Evolutionary conservation across 352 stramenopile genomes (phyloP), one percentile per base, ranked within the genome.

Genomic region (Pythium insidiosum): DNA sequence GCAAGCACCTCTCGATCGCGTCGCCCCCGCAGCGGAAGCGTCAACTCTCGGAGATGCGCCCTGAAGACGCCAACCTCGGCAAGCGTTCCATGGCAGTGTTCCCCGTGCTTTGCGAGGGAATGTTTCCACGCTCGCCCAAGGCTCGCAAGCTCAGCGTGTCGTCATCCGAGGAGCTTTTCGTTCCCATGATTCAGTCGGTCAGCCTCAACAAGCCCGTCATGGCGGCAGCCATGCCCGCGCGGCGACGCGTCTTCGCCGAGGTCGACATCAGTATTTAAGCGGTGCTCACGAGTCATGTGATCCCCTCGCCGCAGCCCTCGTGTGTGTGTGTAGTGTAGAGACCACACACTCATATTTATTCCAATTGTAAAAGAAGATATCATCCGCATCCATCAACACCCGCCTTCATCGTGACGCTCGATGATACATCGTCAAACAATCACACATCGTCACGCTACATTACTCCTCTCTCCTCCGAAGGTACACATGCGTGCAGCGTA

Each of bases 221-320:
- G 15, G 50, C 56, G 29, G 54, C 61, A 9, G 49, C 68, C 3
- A 56, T 86, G 40, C 50, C 75, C 16, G 72, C 68, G 1, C 52
- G 78, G 11, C 65, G 74, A 18, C 63, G 78, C 28, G 78, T 90
- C 24, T 90, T 88, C 43, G 75, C 78, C 6, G 75, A 90, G 39
- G 78, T 90, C 36, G 73, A 90, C 51, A 84, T 90, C 19, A 31
- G 29, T 48, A 40, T 38, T 48, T 31, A 39, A 47, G 35, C 40
- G 47, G 36, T 39, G 37, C n/a, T 43, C 34, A 39, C 21, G 20
- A 44, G 22, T 23, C n/a, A 44, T 33, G 44, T 38, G 18, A 38
- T 40, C 29, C 18, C 35, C 15, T 20, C 24, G n/a, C n/a, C n/a
- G n/a, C n/a, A n/a, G n/a, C n/a, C n/a, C n/a, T n/a, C n/a, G n/a